Evolutionary conservation across 2,329 filamentous ascomycete genomes (phyloP).

Genomic region (Diaporthe capsici): DNA sequence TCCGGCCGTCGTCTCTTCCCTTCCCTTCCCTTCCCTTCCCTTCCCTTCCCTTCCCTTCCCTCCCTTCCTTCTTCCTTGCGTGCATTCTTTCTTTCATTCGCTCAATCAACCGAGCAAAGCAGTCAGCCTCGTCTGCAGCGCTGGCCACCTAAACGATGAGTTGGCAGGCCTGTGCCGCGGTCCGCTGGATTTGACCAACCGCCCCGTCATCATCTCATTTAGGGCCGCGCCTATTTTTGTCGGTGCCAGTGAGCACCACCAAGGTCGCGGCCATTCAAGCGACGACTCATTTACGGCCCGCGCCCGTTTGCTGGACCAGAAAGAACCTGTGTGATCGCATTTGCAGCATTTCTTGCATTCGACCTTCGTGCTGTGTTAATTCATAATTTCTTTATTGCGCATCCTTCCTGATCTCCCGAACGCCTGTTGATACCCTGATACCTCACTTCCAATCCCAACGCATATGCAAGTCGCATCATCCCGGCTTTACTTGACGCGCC

Average conservation of each 20-base stretch:
- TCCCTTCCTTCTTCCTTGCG: not conserved
- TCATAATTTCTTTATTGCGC: constrained; percentile 14
- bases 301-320: constrained; percentile 15
- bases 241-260: constrained; percentile 17
- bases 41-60: not conserved
- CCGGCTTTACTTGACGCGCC: not conserved
- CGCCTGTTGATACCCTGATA: constrained; percentile 27
- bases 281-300: constrained; percentile 24
- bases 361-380: constrained; percentile 32
- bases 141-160: constrained; percentile 10
- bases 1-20: not conserved
- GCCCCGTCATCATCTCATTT: constrained; percentile 26
- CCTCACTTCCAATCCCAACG: not conserved
- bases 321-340: constrained; percentile 1
- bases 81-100: not conserved
- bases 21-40: not conserved
- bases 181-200: constrained; percentile 23
- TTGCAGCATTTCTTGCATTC: constrained; percentile 21
- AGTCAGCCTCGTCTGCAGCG: constrained; percentile 32
- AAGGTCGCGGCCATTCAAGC: constrained; percentile 14
- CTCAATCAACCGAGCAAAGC: not conserved
- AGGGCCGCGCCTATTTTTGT: constrained; percentile 38
- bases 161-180: constrained; percentile 35
- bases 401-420: constrained; percentile 2
- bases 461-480: constrained; percentile 11